Evolutionary conservation across 2,329 filamentous ascomycete genomes (phyloP), one percentile per base, ranked within the genome.

Genomic region (Neoscytalidium dimidiatum): DNA sequence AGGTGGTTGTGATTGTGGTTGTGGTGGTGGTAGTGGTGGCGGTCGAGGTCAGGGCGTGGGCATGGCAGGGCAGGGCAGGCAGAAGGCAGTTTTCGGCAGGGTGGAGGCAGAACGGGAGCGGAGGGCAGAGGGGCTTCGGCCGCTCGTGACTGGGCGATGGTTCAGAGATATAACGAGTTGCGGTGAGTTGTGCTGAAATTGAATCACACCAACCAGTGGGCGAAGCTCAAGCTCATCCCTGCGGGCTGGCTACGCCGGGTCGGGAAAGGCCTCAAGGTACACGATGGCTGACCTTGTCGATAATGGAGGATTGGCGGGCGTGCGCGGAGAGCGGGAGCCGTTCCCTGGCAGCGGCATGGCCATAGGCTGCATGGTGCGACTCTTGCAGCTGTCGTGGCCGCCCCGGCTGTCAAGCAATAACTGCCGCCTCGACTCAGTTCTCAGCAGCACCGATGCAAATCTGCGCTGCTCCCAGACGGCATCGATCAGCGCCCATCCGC

Each of bases 141-240:
- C 49, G 62, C 63, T 49, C 53, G 63, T 60, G 53, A 60, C 63
- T 51, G 63, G 63, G 53, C 23, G 46, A 44, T 35, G n/a, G 56
- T 46, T 31, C 41, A 17, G 41, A 60, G 41, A 65, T 65, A 65
- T 65, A 65, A 60, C 63, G 63, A 65, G 46, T 65, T 65, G 63
- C 63, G 63, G 63, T 65, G 63, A 65, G 62, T 43, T 64, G 62
- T 49, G 13, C 43, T 57, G 62, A 65, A 60, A 60, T 60, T 52
- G 63, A 65, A 65, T 64, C 62, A 64, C 62, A 64, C 62, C 62
- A 64, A 64, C 52, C 51, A 29, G 52, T 28, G 51, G 35, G 60
- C 43, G 62, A 64, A 48, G 62, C 62, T 64, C 62, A 48, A 48
- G 62, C 51, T 64, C 41, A 64, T 64, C 62, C 62, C 62, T 64